Evolutionary conservation across 176 grass and related monocot species (phyloP).

Genomic region (Tillandsia leiboldiana): DNA sequence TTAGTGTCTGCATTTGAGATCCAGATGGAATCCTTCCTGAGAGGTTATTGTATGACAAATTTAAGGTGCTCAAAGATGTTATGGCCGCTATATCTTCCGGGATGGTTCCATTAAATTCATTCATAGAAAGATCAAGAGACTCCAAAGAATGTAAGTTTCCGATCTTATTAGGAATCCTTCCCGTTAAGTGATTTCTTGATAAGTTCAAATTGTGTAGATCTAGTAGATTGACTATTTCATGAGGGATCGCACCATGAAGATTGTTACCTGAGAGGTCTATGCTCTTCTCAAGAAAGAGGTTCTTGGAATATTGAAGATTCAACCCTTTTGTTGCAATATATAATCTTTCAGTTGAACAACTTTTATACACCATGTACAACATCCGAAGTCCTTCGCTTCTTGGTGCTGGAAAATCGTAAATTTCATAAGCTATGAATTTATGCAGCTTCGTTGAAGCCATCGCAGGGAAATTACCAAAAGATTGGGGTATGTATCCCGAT

Average conservation of each 20-base stretch:
- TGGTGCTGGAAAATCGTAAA: too few relatives aligned
- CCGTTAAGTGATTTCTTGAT: constrained; percentile 13
- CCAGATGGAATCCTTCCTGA: constrained; percentile 25
- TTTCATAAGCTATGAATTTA: too few relatives aligned
- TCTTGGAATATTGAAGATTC: too few relatives aligned
- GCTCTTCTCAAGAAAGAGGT: too few relatives aligned
- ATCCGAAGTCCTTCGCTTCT: too few relatives aligned
- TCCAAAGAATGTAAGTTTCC: constrained; percentile 18
- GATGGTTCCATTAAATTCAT: constrained; percentile 24
- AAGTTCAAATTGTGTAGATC: constrained; percentile 20
- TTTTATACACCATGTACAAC: neutral
- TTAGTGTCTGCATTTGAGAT: constrained; percentile 30
- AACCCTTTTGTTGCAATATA: too few relatives aligned
- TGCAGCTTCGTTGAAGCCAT: too few relatives aligned
- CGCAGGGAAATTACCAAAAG: too few relatives aligned
- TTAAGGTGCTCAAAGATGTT: constrained; percentile 18
- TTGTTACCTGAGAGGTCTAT: too few relatives aligned
- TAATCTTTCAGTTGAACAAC: too few relatives aligned
- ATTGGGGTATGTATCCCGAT: too few relatives aligned
- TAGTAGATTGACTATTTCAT: neutral
- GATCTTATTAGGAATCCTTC: constrained; percentile 11
- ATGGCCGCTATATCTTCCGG: neutral
- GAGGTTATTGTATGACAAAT: constrained; percentile 35
- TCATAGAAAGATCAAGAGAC: constrained; percentile 33
- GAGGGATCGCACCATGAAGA: too few relatives aligned